phyloP scores from a whole-genome alignment of 2,329 filamentous ascomycete genomes.

The Colletotrichum sp. region DNA sequence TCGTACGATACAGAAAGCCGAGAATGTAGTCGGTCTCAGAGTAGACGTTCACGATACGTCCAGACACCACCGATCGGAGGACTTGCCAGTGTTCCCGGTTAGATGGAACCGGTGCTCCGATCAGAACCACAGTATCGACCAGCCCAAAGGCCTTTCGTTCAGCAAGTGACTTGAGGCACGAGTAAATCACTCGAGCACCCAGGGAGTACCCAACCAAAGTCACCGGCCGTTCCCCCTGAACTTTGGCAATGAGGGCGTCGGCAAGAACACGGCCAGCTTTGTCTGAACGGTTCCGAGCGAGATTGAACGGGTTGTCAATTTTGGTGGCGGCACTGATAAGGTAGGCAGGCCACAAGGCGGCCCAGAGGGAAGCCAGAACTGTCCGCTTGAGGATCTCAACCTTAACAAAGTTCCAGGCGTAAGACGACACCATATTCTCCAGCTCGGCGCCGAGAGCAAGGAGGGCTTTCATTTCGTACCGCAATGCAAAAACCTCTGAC shows the following conservation, averaged over 20 bases:
- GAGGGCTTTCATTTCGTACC: constrained; percentile 82
- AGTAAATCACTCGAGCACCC: constrained; percentile 82
- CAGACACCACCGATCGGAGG: constrained; percentile 79
- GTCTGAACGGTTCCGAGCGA: constrained; percentile 77
- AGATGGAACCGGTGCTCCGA: constrained; percentile 81
- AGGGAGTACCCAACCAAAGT: constrained; percentile 83
- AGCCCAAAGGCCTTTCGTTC: constrained; percentile 82
- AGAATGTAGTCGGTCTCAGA: constrained; percentile 88
- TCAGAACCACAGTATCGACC: constrained; percentile 81
- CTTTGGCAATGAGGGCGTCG: constrained; percentile 80
- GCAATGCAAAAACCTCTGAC: constrained; percentile 82
- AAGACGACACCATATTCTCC: constrained; percentile 72
- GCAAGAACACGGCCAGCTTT: constrained; percentile 83
- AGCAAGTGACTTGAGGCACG: constrained; percentile 78
- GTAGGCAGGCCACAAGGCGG: constrained; percentile 73
- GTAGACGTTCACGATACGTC: constrained; percentile 86
- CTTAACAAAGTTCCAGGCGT: constrained; percentile 78
- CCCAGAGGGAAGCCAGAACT: constrained; percentile 70
- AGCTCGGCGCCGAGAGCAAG: constrained; percentile 78
- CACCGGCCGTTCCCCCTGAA: constrained; percentile 82
- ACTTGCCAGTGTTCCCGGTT: constrained; percentile 75
- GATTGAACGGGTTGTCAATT: constrained; percentile 82
- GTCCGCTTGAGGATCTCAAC: constrained; percentile 77
- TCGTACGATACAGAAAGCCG: constrained; percentile 85
- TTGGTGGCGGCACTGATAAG: constrained; percentile 70